phyloP scores from a whole-genome alignment of 495 filamentous ascomycete genomes.

The Penicillium macrosclerotiorum region DNA sequence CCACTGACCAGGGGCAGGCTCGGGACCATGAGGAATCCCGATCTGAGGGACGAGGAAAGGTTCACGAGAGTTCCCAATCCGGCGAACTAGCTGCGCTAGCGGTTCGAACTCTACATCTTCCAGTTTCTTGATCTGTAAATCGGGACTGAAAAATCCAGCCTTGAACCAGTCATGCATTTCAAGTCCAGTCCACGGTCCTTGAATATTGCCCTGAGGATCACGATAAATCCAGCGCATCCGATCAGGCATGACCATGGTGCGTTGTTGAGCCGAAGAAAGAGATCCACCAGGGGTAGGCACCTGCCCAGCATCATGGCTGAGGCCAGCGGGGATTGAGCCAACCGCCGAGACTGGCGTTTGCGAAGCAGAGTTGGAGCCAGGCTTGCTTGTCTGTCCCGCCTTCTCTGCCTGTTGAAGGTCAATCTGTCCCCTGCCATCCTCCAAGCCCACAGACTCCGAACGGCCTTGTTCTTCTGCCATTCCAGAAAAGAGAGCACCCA shows the following conservation, averaged over 20 bases:
- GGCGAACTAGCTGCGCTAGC: slow-evolving; percentile 88
- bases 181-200: slow-evolving; percentile 91
- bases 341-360: slow-evolving; percentile 44
- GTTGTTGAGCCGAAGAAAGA: slow-evolving; percentile 69
- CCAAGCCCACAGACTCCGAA: slow-evolving; percentile 51
- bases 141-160: slow-evolving; percentile 92
- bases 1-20: slow-evolving; percentile 43
- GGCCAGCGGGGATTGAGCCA: slow-evolving; percentile 38
- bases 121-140: slow-evolving; percentile 88
- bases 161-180: slow-evolving; percentile 99
- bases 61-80: slow-evolving; percentile 95
- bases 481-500: slow-evolving; percentile 84
- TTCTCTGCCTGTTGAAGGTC: slow-evolving; percentile 28
- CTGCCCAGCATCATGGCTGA: slow-evolving; percentile 29
- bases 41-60: slow-evolving; percentile 97
- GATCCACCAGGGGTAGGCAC: slow-evolving; percentile 45
- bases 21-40: slow-evolving; percentile 81
- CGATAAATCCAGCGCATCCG: slow-evolving; percentile 98
- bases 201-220: slow-evolving; percentile 85
- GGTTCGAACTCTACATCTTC: slow-evolving; percentile 95
- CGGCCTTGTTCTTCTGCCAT: slow-evolving; percentile 70
- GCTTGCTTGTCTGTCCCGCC: slow-evolving; percentile 25
- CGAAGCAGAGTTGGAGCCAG: slow-evolving; percentile 37
- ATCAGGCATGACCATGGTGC: slow-evolving; percentile 98
- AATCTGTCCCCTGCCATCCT: too few relatives aligned